These are phyloP conservation scores for Capronia americana DNA, from an alignment of 2,329 filamentous ascomycete genomes.

Conservation along the genomic window DNA sequence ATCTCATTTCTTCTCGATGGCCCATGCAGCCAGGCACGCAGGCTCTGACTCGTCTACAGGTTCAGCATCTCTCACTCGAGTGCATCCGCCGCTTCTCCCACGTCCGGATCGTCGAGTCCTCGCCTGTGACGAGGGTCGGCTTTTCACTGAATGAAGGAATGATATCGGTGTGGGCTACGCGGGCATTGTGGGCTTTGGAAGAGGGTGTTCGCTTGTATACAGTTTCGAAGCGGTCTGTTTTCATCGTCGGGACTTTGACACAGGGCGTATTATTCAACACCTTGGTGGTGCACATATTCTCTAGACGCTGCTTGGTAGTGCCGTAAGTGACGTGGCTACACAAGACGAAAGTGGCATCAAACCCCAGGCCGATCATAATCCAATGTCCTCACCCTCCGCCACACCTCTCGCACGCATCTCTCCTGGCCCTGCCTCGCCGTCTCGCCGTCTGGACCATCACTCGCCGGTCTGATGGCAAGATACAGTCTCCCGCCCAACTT, in stretches of 20 bases:
- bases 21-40: neutral
- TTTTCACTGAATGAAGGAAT: neutral
- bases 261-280: neutral
- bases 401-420: conserved; percentile 73
- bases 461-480: conserved; percentile 73
- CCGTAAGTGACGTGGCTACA: neutral
- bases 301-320: neutral
- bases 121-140: neutral
- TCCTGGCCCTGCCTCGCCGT: conserved; percentile 72
- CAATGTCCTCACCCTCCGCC: conserved; percentile 69
- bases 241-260: neutral
- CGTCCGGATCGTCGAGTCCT: neutral
- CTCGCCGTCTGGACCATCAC: conserved; percentile 62
- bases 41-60: neutral
- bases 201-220: neutral
- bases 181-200: neutral
- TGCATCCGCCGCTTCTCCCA: neutral
- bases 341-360: neutral
- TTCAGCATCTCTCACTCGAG: conserved; percentile 3
- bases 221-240: neutral
- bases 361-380: conserved; percentile 67
- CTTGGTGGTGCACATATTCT: neutral
- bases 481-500: conserved; percentile 72
- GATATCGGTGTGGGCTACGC: neutral
- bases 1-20: neutral